Base-by-base conservation (phyloP, 371 early-diverging fungal genomes). In the Gilbertella persicaria region DNA sequence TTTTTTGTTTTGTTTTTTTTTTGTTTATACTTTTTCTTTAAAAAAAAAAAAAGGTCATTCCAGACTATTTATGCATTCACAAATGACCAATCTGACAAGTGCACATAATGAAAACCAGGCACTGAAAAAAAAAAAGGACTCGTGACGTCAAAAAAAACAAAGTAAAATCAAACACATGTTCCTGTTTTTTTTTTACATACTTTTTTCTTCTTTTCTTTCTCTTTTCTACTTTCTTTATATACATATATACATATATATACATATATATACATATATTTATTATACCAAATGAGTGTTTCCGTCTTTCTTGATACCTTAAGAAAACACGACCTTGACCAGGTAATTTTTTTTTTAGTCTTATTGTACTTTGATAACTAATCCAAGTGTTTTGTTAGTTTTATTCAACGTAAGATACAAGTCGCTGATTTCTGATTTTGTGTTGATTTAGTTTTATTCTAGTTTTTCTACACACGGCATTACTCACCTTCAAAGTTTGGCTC, bases 391-490 rank as follows among this genome's bases (percentile, higher is more conserved):
- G 36, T 19, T 50, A 64, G 64, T 64, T 58, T 55, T 64, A 64
- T 45, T 41, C 64, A 40, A 52, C 64, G 64, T 64, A 50, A 53
- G 55, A 38, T 21, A 23, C 20, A n/a, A 29, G 38, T 21, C 13
- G 9, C 16, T 25, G n/a, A 21, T 19, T 42, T 21, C 40, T 28
- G 36, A 24, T 36, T 26, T 38, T 14, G n/a, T n/a, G n/a, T 30
- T 23, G 10, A 19, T 40, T 17, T 35, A 14, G 5, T 35, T 14
- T 39, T 14, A 20, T 23, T 43, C 0, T 61, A 82, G 83, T 23
- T 85, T 85, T 62, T 70, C 79, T 24, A 78, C 68, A 21, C 69
- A 80, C 53, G 85, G 85, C 21, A 82, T 85, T 55, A 85, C 82
- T 6, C 79, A 80, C 49, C 68, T 85, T 16, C 77, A 83, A 45